Evolutionary conservation across 78 protist species (phyloP).

Genomic region (Protostelium mycophagum): DNA sequence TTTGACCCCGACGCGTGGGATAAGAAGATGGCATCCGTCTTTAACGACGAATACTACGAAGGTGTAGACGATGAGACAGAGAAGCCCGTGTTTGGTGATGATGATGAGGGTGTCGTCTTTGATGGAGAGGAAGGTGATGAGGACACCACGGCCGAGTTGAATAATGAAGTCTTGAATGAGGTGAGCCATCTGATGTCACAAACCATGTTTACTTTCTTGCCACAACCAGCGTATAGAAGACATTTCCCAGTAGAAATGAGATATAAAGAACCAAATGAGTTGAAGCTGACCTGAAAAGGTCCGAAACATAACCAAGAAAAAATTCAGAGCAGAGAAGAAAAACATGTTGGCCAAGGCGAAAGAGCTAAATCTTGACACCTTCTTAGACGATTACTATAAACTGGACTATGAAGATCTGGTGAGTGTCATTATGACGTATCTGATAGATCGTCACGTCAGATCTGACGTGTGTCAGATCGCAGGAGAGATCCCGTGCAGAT

Average conservation of each 20-base stretch:
- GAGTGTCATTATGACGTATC: not conserved
- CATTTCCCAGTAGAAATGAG: no score
- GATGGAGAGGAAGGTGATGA: not conserved
- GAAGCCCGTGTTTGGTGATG: not conserved
- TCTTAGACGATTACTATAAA: constrained; percentile 50
- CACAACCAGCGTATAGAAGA: no score
- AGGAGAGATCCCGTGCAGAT: not conserved
- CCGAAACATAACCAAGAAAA: not conserved
- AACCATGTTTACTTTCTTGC: no score
- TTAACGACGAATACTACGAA: not conserved
- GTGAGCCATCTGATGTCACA: not conserved
- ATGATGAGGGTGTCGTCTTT: not conserved
- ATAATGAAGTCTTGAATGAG: not conserved
- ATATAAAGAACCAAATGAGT: no score
- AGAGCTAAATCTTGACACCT: constrained; percentile 13
- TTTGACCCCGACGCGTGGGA: not conserved
- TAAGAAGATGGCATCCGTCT: not conserved
- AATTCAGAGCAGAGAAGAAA: not conserved
- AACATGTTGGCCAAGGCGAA: not conserved
- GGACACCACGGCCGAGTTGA: not conserved
- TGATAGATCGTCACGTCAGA: not conserved
- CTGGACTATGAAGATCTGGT: constrained; percentile 59
- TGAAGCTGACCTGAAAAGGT: not conserved
- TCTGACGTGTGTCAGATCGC: no score
- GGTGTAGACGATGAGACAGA: not conserved